Percentiles rank a stretch among this genome's conserved stretches.
Evolutionary conservation across 1,139 yeast species (phyloP).

Genomic region (Barnettozyma hawaiiensis): DNA sequence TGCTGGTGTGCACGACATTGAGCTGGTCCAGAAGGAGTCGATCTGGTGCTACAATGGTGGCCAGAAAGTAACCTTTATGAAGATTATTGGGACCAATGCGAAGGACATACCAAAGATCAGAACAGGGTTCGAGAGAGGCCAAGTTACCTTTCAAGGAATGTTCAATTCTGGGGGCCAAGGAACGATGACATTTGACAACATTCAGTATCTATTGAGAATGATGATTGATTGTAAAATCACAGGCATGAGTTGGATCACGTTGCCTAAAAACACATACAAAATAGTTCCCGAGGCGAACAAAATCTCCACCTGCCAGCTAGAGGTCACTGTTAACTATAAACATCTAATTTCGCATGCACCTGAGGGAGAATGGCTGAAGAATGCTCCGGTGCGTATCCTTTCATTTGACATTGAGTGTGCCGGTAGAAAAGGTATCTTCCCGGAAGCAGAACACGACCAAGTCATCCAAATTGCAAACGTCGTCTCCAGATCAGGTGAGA

Average conservation of each 20-base stretch:
- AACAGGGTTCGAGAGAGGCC: conserved; percentile 79
- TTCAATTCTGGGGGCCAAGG: conserved; percentile 48
- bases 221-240: conserved; percentile 91
- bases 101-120: conserved; percentile 62
- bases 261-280: conserved; percentile 68
- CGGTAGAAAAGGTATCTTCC: conserved; percentile 93
- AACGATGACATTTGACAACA: conserved; percentile 81
- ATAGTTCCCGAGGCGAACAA: conserved; percentile 35
- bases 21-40: conserved; percentile 68
- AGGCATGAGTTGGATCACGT: conserved; percentile 97
- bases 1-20: conserved; percentile 57
- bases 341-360: conserved; percentile 76
- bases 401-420: conserved; percentile 99
- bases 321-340: conserved; percentile 61
- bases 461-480: conserved; percentile 97
- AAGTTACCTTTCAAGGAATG: conserved; percentile 55
- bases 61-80: conserved; percentile 71
- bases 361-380: conserved; percentile 90
- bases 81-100: conserved; percentile 62
- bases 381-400: conserved; percentile 89
- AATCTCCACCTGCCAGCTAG: conserved; percentile 81
- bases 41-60: conserved; percentile 93
- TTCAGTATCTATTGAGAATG: conserved; percentile 75
- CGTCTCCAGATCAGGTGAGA: conserved; percentile 75
- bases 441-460: conserved; percentile 89